Percentiles rank a stretch among this genome's conserved stretches.
Evolutionary conservation across 192 early-diverging fungal genomes (phyloP).

Genomic region (Umbelopsis ramanniana): DNA sequence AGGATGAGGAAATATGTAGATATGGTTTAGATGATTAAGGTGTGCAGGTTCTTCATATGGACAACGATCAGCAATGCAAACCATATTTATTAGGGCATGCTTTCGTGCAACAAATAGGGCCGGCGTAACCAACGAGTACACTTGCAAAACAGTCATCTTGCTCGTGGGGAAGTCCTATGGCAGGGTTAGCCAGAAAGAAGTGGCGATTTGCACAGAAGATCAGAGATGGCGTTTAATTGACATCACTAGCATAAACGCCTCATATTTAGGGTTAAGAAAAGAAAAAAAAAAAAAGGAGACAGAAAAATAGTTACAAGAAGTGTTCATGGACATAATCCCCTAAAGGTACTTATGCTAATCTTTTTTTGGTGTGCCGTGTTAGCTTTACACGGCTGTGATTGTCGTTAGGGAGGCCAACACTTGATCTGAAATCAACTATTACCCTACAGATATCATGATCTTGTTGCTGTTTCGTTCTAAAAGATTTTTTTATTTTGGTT

Average conservation of each 20-base stretch:
- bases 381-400: conserved; percentile 20
- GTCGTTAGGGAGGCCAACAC: background rate
- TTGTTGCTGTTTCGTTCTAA: background rate
- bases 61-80: background rate
- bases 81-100: background rate
- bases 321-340: background rate
- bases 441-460: background rate
- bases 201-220: background rate
- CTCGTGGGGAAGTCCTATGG: background rate
- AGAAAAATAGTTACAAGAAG: background rate
- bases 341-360: conserved; percentile 9
- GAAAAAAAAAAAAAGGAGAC: background rate
- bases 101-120: background rate
- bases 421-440: background rate
- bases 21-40: no score
- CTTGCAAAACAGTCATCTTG: background rate
- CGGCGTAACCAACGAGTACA: background rate
- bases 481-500: no score
- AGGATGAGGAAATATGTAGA: no score
- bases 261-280: background rate
- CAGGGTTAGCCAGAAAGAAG: background rate
- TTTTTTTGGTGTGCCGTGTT: background rate
- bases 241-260: background rate
- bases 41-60: background rate
- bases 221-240: background rate